Conservation (phyloP, 345 rosid genomes). For the Gossypium australe region DNA sequence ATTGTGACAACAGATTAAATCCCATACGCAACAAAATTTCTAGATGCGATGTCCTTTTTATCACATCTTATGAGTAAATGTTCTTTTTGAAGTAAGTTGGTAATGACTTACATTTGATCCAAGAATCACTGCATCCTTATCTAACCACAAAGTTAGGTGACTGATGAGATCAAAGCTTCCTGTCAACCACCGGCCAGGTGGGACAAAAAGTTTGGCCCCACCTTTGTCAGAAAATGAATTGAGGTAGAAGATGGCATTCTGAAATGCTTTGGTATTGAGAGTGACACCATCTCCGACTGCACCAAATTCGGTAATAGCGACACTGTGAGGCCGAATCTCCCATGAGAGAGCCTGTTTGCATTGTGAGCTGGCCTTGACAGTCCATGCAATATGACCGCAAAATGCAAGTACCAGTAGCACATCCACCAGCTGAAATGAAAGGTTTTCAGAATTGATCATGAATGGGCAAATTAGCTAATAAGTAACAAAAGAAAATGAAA, state of each 20-base stretch:
- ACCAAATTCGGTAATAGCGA: slow-evolving; percentile 94
- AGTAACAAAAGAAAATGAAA: neutral
- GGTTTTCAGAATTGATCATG: slow-evolving; percentile 16
- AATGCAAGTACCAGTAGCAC: slow-evolving; percentile 65
- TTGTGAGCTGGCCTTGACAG: slow-evolving; percentile 39
- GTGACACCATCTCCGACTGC: slow-evolving; percentile 96
- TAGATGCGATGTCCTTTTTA: neutral
- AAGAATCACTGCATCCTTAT: slow-evolving; percentile 83
- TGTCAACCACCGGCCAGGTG: slow-evolving; percentile 92
- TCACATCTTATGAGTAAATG: neutral
- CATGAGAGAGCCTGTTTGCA: slow-evolving; percentile 45
- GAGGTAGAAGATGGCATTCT: slow-evolving; percentile 95
- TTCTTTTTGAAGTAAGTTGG: slow-evolving; percentile 3
- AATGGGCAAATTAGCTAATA: neutral
- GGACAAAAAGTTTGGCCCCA: slow-evolving; percentile 96
- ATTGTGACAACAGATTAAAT: neutral
- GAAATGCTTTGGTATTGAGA: slow-evolving; percentile 94
- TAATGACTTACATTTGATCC: slow-evolving; percentile 66
- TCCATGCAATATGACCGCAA: slow-evolving; percentile 40
- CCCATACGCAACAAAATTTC: neutral
- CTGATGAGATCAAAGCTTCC: slow-evolving; percentile 97
- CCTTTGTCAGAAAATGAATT: slow-evolving; percentile 95
- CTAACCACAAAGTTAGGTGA: slow-evolving; percentile 88
- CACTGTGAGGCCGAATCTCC: slow-evolving; percentile 80
- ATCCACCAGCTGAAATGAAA: slow-evolving; percentile 59